Evolutionary conservation across 2,329 filamentous ascomycete species (phyloP), one percentile per base, ranked within the genome.

Genomic region (Aspergillus tamarii): DNA sequence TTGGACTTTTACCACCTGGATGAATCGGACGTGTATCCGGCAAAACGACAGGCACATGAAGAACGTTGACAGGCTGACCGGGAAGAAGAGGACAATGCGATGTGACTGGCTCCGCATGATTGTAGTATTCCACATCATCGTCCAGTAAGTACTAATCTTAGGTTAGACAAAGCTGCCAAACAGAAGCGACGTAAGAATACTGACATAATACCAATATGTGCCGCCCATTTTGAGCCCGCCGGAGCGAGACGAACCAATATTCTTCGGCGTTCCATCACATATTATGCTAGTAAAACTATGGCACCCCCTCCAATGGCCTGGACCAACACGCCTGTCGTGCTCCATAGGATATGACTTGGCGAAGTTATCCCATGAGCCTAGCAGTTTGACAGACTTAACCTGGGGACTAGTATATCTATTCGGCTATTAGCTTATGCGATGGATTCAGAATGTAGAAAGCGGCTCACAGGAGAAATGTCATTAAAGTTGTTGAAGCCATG

Each of bases 361-460:
- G 80, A 97, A 97, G 82, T 97, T 97, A 82, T 97, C 94, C 94
- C 94, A 98, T 67, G 93, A 97, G 66, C 94, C 94, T 71, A 95
- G 84, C 53, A 97, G 85, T 74, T 91, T 88, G 69, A 97, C 91
- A 52, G 89, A 90, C 67, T 77, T 70, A 55, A 80, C 76, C 45
- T 78, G 73, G 39, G 79, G 76, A 56, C 76, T 74, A 64, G 79
- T 79, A 50, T 71, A 71, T 63, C 74, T 77, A 36, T 63, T 41
- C 23, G 23, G 57, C 52, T 10, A 71, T 70, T 65, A 75, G 72
- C 45, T 10, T 21, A 32, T 26, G 28, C 11, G 14, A 16, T 52
- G 43, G 14, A 32, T 28, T 10, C 10, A 36, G 10, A n/a, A 8
- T 11, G 11, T 4, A 30, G 57, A 34, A 52, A 16, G n/a, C n/a